A percentile compares a stretch with the other conserved stretches of the same genome.
Conservation (phyloP, 208 protist species). For the Trypanosoma conorhini region DNA sequence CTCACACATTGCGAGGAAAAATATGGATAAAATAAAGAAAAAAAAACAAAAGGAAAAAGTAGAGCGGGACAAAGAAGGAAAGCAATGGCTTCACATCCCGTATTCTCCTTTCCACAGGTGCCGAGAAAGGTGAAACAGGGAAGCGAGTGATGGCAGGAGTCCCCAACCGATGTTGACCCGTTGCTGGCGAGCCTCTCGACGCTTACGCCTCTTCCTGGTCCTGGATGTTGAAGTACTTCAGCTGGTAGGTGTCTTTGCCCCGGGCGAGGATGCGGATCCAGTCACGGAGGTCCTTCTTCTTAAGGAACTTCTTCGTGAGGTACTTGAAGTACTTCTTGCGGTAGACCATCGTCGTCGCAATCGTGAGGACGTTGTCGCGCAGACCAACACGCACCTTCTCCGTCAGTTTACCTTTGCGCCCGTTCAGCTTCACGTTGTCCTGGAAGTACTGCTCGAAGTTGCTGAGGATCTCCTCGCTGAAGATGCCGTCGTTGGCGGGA, state of each 20-base stretch:
- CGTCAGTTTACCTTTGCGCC: conserved; percentile 97
- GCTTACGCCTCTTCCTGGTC: conserved; percentile 90
- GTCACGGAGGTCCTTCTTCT: conserved; percentile 98
- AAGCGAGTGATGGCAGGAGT: neutral
- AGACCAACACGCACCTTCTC: conserved; percentile 89
- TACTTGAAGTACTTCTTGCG: conserved; percentile 99
- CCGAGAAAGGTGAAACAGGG: conserved; percentile 5
- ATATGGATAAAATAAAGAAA: neutral
- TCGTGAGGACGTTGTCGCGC: conserved; percentile 92
- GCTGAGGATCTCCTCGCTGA: conserved; percentile 84
- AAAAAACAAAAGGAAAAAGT: neutral
- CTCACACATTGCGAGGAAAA: neutral
- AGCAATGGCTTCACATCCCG: conserved; percentile 7
- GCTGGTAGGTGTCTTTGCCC: conserved; percentile 95
- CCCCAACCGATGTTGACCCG: neutral
- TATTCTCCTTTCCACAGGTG: conserved; percentile 3
- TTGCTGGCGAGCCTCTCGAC: neutral
- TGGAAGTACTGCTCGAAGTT: conserved; percentile 97
- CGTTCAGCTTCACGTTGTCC: conserved; percentile 98
- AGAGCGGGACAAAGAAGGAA: neutral
- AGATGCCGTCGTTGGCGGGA: conserved; percentile 54
- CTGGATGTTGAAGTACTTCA: conserved; percentile 99
- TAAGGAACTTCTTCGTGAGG: conserved; percentile 99
- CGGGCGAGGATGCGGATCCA: conserved; percentile 97
- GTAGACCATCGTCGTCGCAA: conserved; percentile 93